phyloP scores from a whole-genome alignment of 1,284 basidiomycete genomes.

The Sporisorium sorghi region DNA sequence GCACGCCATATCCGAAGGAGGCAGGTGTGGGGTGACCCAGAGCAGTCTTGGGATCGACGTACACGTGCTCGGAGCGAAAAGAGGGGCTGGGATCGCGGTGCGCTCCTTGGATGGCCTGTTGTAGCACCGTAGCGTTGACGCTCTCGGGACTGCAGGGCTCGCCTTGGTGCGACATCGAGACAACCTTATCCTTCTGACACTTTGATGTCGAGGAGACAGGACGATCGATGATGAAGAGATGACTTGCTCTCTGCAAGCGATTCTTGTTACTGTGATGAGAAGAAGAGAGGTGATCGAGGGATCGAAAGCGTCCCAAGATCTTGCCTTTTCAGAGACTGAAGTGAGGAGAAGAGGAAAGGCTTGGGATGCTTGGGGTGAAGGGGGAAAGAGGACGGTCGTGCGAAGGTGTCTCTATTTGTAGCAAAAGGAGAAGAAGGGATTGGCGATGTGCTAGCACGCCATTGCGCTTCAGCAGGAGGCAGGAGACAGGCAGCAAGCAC shows the following conservation, averaged over 20 bases:
- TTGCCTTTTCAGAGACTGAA: no score
- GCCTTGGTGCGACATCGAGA: background rate
- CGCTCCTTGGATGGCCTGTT: slow-evolving; percentile 4
- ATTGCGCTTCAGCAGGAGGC: background rate
- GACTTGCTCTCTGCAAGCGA: no score
- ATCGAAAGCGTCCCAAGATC: no score
- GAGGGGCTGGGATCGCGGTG: background rate
- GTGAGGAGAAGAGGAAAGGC: background rate
- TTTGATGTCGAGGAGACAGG: no score
- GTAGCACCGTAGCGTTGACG: background rate
- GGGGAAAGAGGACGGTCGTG: background rate
- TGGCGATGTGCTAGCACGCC: background rate
- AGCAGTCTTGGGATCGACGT: slow-evolving; percentile 13
- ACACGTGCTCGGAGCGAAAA: background rate
- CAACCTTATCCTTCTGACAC: no score
- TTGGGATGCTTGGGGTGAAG: no score
- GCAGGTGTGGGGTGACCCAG: background rate
- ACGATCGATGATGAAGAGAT: no score
- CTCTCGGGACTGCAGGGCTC: background rate
- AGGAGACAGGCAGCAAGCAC: background rate
- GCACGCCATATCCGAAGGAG: slow-evolving; percentile 2
- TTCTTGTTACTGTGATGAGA: no score
- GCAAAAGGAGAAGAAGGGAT: background rate
- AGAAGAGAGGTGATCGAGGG: no score
- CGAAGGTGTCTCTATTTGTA: background rate